Base-by-base conservation (phyloP, 441 rosid genomes). In the Eutrema salsugineum region DNA sequence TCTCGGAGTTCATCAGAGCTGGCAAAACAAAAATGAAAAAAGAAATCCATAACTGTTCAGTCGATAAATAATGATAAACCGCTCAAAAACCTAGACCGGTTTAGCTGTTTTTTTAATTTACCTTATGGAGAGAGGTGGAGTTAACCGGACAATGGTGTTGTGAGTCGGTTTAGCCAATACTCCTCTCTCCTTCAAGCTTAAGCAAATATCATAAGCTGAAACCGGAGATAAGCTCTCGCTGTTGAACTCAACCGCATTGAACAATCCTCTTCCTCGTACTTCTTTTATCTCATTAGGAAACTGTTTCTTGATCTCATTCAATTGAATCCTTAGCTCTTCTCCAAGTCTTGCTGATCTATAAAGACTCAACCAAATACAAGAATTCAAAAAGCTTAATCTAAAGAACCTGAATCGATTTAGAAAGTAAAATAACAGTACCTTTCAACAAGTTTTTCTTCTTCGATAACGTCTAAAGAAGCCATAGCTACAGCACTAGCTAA, bases 71-170 rank as follows among this genome's bases (percentile, higher is more conserved):
- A 24, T 68, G 8, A 40, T 30, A 46, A 32, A 38, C 6, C 1
- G 19, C 46, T 17, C 3, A n/a, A 5, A 5, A 60, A 68, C 61
- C 20, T 38, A 60, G 11, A 71, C 65, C 55, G 49, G 58, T 50
- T 58, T 6, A 17, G 19, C 8, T 76, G 61, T 46, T 55, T 42
- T 55, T 42, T 3, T 2, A 4, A 12, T 28, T 73, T 81, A 91
- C 99, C 98, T 94, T 48, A 94, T 86, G 70, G 88, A 81, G 59
- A 94, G 96, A 20, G 98, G 98, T 59, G 99, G 98, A 65, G 98
- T 92, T 79, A 94, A 82, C 71, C 98, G 88, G 61, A 94, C 96
- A 67, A 94, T 89, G 11, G 94, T 84, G 47, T 87, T 80, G 72
- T 94, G 98, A 0, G 98, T 92, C 5, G 99, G 97, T 83, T 92